Evolutionary conservation across 1,139 yeast species (phyloP).

Genomic region (Hanseniaspora gamundiae): DNA sequence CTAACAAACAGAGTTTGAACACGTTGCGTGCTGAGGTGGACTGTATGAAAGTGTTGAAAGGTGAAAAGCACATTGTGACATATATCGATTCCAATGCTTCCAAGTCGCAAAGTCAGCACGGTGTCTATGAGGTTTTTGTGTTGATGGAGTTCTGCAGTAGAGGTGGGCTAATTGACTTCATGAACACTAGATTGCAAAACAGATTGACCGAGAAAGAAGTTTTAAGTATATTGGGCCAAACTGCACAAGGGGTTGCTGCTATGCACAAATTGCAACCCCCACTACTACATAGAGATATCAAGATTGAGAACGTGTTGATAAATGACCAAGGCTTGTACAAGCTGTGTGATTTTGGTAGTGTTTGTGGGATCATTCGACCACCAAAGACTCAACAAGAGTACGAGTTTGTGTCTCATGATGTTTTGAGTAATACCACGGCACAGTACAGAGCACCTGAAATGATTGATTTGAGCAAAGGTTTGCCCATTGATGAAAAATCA

Average conservation of each 20-base stretch:
- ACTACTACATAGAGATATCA: slow-evolving; percentile 63
- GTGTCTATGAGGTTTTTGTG: slow-evolving; percentile 58
- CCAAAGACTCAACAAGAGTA: slow-evolving; percentile 56
- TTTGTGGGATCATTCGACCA: slow-evolving; percentile 47
- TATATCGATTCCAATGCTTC: slow-evolving; percentile 74
- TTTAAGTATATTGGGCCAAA: slow-evolving; percentile 53
- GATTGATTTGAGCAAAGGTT: slow-evolving; percentile 57
- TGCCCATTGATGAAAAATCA: slow-evolving; percentile 62
- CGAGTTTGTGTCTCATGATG: slow-evolving; percentile 48
- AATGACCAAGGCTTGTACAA: slow-evolving; percentile 46
- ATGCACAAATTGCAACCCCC: slow-evolving; percentile 52
- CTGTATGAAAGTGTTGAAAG: slow-evolving; percentile 53
- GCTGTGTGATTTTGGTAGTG: slow-evolving; percentile 70
- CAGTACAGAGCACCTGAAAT: slow-evolving; percentile 77
- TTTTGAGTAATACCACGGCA: slow-evolving; percentile 67
- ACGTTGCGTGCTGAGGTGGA: slow-evolving; percentile 64
- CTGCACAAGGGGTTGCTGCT: slow-evolving; percentile 53
- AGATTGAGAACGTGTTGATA: slow-evolving; percentile 65
- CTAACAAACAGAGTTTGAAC: slow-evolving; percentile 55
- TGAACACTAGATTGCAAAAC: slow-evolving; percentile 58
- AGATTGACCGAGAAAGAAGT: slow-evolving; percentile 53
- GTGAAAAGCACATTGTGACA: slow-evolving; percentile 46
- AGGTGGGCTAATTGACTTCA: slow-evolving; percentile 57
- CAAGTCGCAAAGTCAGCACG: slow-evolving; percentile 33
- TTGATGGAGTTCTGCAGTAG: slow-evolving; percentile 72